phyloP scores from a whole-genome alignment of 1,139 yeast genomes.

The Candida sanyaensis region DNA sequence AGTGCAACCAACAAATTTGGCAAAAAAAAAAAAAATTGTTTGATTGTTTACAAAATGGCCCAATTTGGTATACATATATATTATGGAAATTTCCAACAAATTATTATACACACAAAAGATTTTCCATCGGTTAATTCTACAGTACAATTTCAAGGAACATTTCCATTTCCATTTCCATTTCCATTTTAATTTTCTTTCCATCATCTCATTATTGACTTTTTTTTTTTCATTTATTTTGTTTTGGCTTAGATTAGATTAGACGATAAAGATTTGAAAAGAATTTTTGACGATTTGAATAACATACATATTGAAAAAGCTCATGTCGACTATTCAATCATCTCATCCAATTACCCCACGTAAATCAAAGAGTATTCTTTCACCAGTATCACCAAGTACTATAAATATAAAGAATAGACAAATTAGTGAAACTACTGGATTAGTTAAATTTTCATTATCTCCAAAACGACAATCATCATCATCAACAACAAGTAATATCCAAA shows the following conservation, averaged over 20 bases:
- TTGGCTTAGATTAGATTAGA: background rate
- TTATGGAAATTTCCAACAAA: too few relatives aligned
- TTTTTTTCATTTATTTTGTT: too few relatives aligned
- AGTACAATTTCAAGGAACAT: too few relatives aligned
- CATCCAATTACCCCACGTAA: background rate
- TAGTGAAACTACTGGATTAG: conserved; percentile 24
- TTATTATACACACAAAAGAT: too few relatives aligned
- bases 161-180: too few relatives aligned
- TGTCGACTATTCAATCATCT: conserved; percentile 5
- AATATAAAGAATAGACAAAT: conserved; percentile 15
- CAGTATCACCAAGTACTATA: conserved; percentile 10
- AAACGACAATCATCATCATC: conserved; percentile 1
- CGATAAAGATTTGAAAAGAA: background rate
- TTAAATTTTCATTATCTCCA: conserved; percentile 19
- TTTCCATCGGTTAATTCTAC: too few relatives aligned
- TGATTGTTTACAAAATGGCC: background rate
- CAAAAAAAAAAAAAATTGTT: background rate
- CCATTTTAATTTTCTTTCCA: too few relatives aligned
- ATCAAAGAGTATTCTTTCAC: conserved; percentile 11
- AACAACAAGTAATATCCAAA: background rate
- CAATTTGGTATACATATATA: background rate
- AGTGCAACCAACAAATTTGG: too few relatives aligned
- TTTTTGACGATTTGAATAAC: conserved; percentile 1
- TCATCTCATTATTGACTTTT: too few relatives aligned
- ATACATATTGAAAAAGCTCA: background rate